These are phyloP conservation scores for Rhodamnia rubescens DNA, from an alignment of 345 rosid species.

Conservation along the genomic window DNA sequence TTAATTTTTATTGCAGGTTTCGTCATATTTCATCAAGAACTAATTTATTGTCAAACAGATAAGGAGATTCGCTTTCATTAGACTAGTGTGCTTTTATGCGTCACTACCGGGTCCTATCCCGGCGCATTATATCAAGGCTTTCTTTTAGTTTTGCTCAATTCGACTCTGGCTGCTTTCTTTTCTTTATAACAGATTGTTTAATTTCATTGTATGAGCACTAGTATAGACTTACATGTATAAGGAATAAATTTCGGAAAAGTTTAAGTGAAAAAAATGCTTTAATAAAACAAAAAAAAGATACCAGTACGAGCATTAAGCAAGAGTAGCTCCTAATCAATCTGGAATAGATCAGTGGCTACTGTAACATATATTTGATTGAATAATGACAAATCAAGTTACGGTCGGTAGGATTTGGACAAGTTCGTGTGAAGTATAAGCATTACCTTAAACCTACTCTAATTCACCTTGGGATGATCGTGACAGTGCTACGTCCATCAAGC, in stretches of 20 bases:
- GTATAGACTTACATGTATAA: background rate
- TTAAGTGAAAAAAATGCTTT: background rate
- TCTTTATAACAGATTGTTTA: background rate
- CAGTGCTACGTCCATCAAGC: background rate
- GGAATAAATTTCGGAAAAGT: background rate
- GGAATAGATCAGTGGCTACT: background rate
- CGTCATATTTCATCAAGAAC: background rate
- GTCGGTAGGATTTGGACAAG: background rate
- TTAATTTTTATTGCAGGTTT: background rate
- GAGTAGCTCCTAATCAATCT: fast-evolving
- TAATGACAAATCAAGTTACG: background rate
- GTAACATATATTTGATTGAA: too few species aligned
- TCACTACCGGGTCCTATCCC: too few species aligned
- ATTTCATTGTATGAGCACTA: background rate
- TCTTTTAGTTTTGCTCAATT: background rate
- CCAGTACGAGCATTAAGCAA: background rate
- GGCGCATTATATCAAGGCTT: too few species aligned
- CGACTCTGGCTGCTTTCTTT: background rate
- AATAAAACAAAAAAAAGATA: background rate
- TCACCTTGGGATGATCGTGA: background rate
- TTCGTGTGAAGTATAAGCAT: background rate
- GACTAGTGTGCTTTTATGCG: too few species aligned
- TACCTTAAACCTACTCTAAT: background rate
- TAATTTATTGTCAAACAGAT: too few species aligned
- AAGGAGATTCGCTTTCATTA: too few species aligned